Evolutionary conservation across 2,329 filamentous ascomycete genomes (phyloP), one percentile per base, ranked within the genome.

Genomic region (Delphinella strobiligena): DNA sequence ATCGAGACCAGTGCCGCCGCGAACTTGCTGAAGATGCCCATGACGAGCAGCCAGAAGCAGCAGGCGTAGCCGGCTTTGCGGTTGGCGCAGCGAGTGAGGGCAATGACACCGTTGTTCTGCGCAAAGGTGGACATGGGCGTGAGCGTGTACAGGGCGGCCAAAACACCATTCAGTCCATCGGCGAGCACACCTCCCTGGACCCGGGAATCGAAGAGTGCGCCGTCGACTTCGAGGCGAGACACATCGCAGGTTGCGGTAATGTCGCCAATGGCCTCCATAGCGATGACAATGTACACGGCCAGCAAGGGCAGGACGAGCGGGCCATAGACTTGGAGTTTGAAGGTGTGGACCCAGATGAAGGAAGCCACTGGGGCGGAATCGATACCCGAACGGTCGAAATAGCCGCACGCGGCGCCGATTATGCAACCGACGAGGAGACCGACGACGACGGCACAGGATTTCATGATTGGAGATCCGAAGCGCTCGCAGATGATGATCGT

Each of bases 41-140:
- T 86, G 48, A 91, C 58, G 45, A 91, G 61, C 9, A 91, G 71
- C 66, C 87, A 87, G 51, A 82, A 68, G 56, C 75, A 86, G 54
- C 78, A 82, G 36, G 78, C 81, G 56, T 86, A 87, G 4, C 85
- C 85, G 4, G 83, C 85, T 34, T 78, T 81, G 39, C 84, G 75
- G 57, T 86, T 89, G 1, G 84, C 84, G 56, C 83, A 89, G 12
- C 82, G 73, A 0, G 84, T 91, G 33, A 91, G 67, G 0, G 83
- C 80, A 45, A 91, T 88, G 37, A 89, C 82, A 27, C 83, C 83
- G 55, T 89, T 88, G 64, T 89, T 89, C 58, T 88, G 82, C 0
- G 83, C 83, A 49, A 88, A 88, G 1, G 78, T 81, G 1, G 76
- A 79, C 74, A 88, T 83, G 19, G 83, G 82, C 0, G 82, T 83